Evolutionary conservation across 148 eudicot species (phyloP), one percentile per base, ranked within the genome.

Genomic region (Dianthus caryophyllus): DNA sequence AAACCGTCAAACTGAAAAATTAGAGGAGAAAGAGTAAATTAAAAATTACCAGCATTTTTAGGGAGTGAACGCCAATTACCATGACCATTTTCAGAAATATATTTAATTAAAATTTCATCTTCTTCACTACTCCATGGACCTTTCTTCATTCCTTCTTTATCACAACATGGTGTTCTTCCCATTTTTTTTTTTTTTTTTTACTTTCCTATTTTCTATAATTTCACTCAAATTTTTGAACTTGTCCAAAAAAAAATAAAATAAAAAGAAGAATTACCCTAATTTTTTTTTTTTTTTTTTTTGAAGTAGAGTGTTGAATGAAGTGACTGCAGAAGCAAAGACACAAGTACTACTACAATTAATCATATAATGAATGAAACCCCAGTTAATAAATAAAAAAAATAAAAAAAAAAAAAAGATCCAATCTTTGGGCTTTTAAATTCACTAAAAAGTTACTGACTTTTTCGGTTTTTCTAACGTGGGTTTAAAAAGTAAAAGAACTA

Each of bases 41-140:
- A 66, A n/a, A 36, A 26, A 36, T 30, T 58, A 84, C 90, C 90
- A 71, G 90, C 87, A 27, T 71, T 82, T 60, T 86, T 83, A 7
- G 90, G 90, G 10, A 86, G 87, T 66, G 90, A 81, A 14, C 90
- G 78, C 90, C 90, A 86, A 60, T 82, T 83, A 8, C 90, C 90
- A 80, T 79, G 82, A 27, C 90, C 90, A 67, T 83, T 72, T 60
- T 73, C 61, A 66, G 66, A 73, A 63, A 86, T 80, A 67, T 75
- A 77, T 9, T 86, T 74, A 16, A 81, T 18, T 38, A 83, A 79
- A 38, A 76, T 27, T 46, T 83, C 82, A 57, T 86, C 87, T 81
- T 83, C 90, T 66, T 83, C 86, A 64, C 80, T 44, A 7, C 78
- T 66, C 90, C 86, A 85, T 53, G 87, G 83, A 7, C 90, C 87